phyloP scores from a whole-genome alignment of 257 asterid species.

The Penstemon eatonii region DNA sequence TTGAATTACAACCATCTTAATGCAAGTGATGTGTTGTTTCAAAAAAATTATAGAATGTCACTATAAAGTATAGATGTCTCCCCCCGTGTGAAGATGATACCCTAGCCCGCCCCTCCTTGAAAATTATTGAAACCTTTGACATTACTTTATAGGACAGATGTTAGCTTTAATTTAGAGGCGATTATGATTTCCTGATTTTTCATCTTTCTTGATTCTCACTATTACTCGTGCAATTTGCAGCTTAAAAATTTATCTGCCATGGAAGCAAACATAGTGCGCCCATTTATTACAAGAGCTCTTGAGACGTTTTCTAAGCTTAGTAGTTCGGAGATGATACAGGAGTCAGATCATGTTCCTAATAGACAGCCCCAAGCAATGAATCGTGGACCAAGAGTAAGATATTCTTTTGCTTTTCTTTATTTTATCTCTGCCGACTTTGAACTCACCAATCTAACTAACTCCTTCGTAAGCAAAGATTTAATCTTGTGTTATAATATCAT shows the following conservation, averaged over 20 bases:
- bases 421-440: slow-evolving; percentile 1
- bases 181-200: slow-evolving; percentile 10
- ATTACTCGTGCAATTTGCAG: slow-evolving; percentile 46
- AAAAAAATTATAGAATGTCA: too few species aligned
- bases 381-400: slow-evolving; percentile 81
- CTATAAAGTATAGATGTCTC: not conserved
- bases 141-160: slow-evolving; percentile 1
- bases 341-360: slow-evolving; percentile 48
- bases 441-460: not conserved
- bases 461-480: not conserved
- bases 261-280: slow-evolving; percentile 95
- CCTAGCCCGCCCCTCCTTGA: not conserved
- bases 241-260: slow-evolving; percentile 87
- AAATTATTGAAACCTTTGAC: not conserved
- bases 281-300: slow-evolving; percentile 83
- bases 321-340: slow-evolving; percentile 78
- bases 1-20: too few species aligned
- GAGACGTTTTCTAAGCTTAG: slow-evolving; percentile 70
- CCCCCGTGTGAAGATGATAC: not conserved
- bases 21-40: too few species aligned
- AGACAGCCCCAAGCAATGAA: slow-evolving; percentile 71
- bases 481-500: not conserved
- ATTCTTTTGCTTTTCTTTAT: slow-evolving; percentile 15
- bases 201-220: slow-evolving; percentile 13
- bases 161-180: not conserved